Evolutionary conservation across 2,329 filamentous ascomycete genomes (phyloP).

Genomic region (Plenodomus biglobosus): DNA sequence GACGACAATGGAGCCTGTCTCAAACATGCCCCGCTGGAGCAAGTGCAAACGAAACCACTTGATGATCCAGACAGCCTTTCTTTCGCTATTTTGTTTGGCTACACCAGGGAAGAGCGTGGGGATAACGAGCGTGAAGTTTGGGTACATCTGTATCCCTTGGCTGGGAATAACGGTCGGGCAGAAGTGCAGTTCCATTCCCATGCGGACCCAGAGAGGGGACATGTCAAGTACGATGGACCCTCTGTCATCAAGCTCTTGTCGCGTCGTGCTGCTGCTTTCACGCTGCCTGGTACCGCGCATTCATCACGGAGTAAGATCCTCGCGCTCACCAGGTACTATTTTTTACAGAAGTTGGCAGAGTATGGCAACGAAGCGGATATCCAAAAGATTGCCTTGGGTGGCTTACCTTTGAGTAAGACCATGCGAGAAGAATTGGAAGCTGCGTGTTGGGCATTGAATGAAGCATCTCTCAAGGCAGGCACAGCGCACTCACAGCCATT

Average conservation of each 20-base stretch:
- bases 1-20: background rate
- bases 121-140: background rate
- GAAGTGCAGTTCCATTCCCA: background rate
- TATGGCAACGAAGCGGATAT: background rate
- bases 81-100: conserved; percentile 1
- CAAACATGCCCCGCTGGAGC: background rate
- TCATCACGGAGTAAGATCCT: background rate
- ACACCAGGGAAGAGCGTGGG: background rate
- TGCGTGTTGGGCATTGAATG: background rate
- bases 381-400: background rate
- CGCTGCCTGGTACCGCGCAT: background rate
- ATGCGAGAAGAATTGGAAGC: background rate
- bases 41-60: background rate
- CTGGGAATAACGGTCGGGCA: background rate
- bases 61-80: background rate
- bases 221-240: background rate
- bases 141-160: background rate
- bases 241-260: background rate
- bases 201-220: background rate
- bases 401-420: background rate
- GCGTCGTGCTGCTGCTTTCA: background rate
- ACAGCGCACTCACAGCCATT: too few relatives aligned
- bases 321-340: conserved; percentile 11
- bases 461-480: background rate
- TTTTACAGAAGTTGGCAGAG: conserved; percentile 1